Base-by-base conservation (phyloP, 1,284 basidiomycete species). In the Leccinum fallax region DNA sequence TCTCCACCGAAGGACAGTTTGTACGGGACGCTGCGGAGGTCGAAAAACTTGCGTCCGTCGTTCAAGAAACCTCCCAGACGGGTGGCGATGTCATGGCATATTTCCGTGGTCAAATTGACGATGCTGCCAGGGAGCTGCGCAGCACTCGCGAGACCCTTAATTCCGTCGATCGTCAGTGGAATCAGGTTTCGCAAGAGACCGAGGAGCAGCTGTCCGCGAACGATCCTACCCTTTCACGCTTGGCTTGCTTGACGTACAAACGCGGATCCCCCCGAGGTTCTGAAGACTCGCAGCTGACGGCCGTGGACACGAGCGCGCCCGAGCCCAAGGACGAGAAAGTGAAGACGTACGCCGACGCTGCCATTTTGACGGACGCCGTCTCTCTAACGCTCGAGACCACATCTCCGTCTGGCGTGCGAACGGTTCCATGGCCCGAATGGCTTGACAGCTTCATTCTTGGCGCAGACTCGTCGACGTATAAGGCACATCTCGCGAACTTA, bases 211-310 rank as follows among this genome's bases (percentile, higher is more conserved):
- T 81, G 54, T 61, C 59, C 7, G 26, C 43, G 1, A 62, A 64
- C 56, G 56, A 59, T 13, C 54, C 62, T 15, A 26, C 38, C 19
- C 63, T 69, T 19, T 73, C 73, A 30, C 79, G 76, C n/a, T 69
- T 82, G 38, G 65, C 71, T 32, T 67, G 73, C 5, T 63, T 69
- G 53, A 65, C 71, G 40, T 73, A 72, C 53, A 75, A 73, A 56
- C 74, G 60, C 13, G 64, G 46, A 24, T 52, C 70, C 0, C 64
- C 75, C 15, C 74, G 85, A 61, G 83, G 80, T 30, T 86, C 85
- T 24, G 81, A 84, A 69, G 85, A 87, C 69, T 86, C 85, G 2
- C 81, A 85, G 62, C 68, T 68, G 38, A 86, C 85, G 0, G 78
- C 76, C 16, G 81, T 85, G 10, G 76, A 65, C 36, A 38, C 65